Conservation (phyloP, 768 basidiomycete species). For the Psilocybe tampanensis region DNA sequence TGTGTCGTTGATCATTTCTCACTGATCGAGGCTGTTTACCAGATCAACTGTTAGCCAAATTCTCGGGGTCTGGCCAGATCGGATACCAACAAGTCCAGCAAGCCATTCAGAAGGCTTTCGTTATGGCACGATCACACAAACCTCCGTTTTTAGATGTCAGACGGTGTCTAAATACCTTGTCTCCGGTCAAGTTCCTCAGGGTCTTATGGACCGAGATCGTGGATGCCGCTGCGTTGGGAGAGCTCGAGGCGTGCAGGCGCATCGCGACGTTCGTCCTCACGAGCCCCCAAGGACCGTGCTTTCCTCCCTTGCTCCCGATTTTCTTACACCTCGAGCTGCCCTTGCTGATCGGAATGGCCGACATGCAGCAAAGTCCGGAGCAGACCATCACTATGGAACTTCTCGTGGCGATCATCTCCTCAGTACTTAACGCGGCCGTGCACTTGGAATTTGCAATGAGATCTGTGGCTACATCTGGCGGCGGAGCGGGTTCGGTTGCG, state of each 20-base stretch:
- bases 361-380: slow-evolving; percentile 54
- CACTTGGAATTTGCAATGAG: slow-evolving; percentile 74
- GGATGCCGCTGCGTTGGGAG: slow-evolving; percentile 53
- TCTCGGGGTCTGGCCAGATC: slow-evolving; percentile 27
- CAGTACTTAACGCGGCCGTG: slow-evolving; percentile 64
- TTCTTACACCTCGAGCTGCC: slow-evolving; percentile 64
- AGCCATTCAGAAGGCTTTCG: slow-evolving; percentile 58
- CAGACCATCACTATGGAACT: slow-evolving; percentile 62
- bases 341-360: slow-evolving; percentile 55
- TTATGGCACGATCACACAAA: slow-evolving; percentile 60
- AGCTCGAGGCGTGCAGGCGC: slow-evolving; percentile 63
- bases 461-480: slow-evolving; percentile 36
- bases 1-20: not conserved
- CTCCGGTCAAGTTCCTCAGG: slow-evolving; percentile 64
- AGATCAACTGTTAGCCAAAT: slow-evolving; percentile 16
- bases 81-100: slow-evolving; percentile 58
- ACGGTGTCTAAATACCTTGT: slow-evolving; percentile 58
- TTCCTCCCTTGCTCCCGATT: slow-evolving; percentile 64
- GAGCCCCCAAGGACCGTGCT: slow-evolving; percentile 51
- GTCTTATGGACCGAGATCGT: slow-evolving; percentile 71
- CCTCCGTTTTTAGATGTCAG: slow-evolving; percentile 67
- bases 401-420: slow-evolving; percentile 64
- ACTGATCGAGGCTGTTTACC: slow-evolving; percentile 13
- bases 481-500: not conserved
- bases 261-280: slow-evolving; percentile 71